Base-by-base conservation (phyloP, 2,329 filamentous ascomycete genomes). In the Dothideomycetes sp. region DNA sequence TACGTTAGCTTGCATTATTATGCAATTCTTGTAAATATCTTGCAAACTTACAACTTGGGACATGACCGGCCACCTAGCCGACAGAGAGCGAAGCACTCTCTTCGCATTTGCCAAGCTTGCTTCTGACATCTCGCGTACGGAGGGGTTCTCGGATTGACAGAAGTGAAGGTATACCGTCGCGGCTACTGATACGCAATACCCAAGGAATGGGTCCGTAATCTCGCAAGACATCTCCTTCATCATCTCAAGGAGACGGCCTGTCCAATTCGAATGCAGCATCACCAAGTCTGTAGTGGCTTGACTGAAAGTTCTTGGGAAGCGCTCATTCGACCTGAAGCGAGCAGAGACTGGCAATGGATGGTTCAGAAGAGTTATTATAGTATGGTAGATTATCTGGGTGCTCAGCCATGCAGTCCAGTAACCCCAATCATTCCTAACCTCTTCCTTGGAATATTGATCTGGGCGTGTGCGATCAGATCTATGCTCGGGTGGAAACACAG, bases 311-410 rank as follows among this genome's bases (percentile, higher is more conserved):
- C 27, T 36, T 5, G 38, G 38, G 5, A 32, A 40, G 3, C 38
- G 12, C 5, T 31, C 32, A 9, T 24, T 31, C 14, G 38, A 32
- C 17, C 32, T 34, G 5, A 40, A 31, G 2, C 38, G 38, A 10
- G 36, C n/a, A 11, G 38, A 40, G 3, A 40, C 36, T n/a, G 36
- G 22, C 10, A 40, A 40, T 4, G 38, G 38, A 32, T 40, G 38
- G 10, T 40, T 40, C 2, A 40, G 38, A 17, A 40, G 18, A 24
- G 36, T 40, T 18, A 35, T 32, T 2, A 40, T 40, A 24, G 38
- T 40, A 18, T 40, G 38, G 15, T 40, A 40, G 32, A 40, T 40
- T 24, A 40, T 35, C 10, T 40, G 38, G 10, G 35, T 40, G 1
- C 35, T 27, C 33, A 40, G 14, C 38, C 38, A 40, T 9, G 24